Evolutionary conservation across 2,329 filamentous ascomycete genomes (phyloP), one percentile per base, ranked within the genome.

Genomic region (Trichoderma sp.): DNA sequence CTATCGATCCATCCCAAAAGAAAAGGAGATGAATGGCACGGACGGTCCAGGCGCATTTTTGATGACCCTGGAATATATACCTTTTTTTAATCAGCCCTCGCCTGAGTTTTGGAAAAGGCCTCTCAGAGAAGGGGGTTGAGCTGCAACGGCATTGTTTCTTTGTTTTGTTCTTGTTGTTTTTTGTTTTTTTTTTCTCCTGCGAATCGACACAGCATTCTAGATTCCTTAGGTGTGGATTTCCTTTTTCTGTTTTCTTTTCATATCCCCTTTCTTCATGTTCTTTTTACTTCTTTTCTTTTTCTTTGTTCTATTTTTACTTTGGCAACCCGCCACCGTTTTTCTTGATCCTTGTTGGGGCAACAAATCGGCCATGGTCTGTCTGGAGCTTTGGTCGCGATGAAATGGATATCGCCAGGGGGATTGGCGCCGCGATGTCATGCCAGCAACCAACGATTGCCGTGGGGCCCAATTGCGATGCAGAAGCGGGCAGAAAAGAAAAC

Each of bases 261-360:
- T 50, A 32, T 61, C n/a, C 45, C 50, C 32, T 17, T 50, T 29
- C 27, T 50, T 48, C n/a, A 32, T 37, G 15, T 60, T 60, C 6
- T 34, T 34, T 32, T 69, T 75, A 12, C 22, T 32, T 15, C 5
- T 25, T 35, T 1, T 17, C 53, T 70, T 75, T 72, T 71, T 72
- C 68, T 68, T 45, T 39, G 29, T 32, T 45, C 19, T 4, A 48
- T 22, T 37, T 37, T 50, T 32, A 34, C 25, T 58, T 58, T 15
- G 45, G 54, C 48, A 63, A 34, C 32, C 35, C 45, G 48, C 59
- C 59, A 15, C 22, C 25, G n/a, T 63, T 63, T 29, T 53, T 53
- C 45, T 29, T 39, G 9, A 39, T 39, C 22, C 25, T 39, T 39
- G 34, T 53, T 52, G 59, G 25, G 34, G 42, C 22, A n/a, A 4